These are phyloP conservation scores for Alternaria panax DNA, from an alignment of 2,329 filamentous ascomycete species.

Conservation along the genomic window DNA sequence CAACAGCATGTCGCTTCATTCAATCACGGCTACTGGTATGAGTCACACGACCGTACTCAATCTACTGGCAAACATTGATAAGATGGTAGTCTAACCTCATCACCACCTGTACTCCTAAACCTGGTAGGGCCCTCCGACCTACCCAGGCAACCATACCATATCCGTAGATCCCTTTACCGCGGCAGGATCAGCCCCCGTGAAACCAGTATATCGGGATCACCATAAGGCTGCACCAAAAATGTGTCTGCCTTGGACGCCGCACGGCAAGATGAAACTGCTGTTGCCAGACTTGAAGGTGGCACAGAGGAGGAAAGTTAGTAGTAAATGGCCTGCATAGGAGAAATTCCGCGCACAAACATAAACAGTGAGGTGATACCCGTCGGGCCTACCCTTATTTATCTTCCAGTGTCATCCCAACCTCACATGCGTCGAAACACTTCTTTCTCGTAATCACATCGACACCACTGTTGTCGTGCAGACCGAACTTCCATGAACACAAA, in stretches of 20 bases:
- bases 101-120: background rate
- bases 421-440: background rate
- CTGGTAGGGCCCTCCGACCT: background rate
- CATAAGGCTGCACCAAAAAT: background rate
- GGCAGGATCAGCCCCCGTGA: background rate
- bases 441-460: background rate
- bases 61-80: background rate
- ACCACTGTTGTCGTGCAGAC: background rate
- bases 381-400: background rate
- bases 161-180: background rate
- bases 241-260: constrained; percentile 1
- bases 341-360: background rate
- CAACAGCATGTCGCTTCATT: background rate
- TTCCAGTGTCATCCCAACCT: background rate
- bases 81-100: background rate
- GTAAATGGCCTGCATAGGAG: background rate
- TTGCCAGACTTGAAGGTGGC: background rate
- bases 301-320: constrained; percentile 1
- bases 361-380: constrained; percentile 1
- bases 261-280: background rate
- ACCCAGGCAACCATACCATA: background rate
- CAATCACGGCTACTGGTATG: background rate
- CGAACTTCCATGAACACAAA: background rate
- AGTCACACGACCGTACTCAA: background rate
- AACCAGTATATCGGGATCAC: background rate